These are phyloP conservation scores for Arctostaphylos glauca DNA, from an alignment of 148 eudicot genomes.

Conservation along the genomic window DNA sequence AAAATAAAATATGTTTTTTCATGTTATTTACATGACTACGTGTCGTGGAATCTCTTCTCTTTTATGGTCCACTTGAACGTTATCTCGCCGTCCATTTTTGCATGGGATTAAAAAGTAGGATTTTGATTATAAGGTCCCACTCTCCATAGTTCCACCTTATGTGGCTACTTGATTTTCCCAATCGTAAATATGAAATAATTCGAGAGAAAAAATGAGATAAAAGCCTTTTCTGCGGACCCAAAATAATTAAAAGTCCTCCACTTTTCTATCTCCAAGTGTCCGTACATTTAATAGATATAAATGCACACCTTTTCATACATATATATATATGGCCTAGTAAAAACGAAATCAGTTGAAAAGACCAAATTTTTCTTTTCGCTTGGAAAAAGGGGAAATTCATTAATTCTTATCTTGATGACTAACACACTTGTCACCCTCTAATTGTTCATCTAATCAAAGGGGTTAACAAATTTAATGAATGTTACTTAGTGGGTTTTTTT, in stretches of 20 bases:
- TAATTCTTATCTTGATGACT: too few relatives aligned
- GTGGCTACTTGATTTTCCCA: constrained; percentile 13
- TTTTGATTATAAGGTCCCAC: constrained; percentile 12
- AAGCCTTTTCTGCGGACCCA: not conserved
- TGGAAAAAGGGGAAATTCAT: too few relatives aligned
- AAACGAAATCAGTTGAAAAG: not conserved
- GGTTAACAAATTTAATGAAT: too few relatives aligned
- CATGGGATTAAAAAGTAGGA: not conserved
- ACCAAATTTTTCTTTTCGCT: too few relatives aligned
- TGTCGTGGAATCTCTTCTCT: not conserved
- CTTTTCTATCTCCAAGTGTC: not conserved
- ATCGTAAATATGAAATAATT: not conserved
- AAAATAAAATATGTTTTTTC: not conserved
- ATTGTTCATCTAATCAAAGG: too few relatives aligned
- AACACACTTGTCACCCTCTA: too few relatives aligned
- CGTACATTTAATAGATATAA: not conserved
- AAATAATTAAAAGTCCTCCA: not conserved
- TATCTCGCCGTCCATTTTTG: constrained; percentile 4
- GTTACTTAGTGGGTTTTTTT: too few relatives aligned
- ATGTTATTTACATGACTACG: constrained; percentile 6
- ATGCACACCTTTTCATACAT: not conserved
- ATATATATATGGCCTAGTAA: not conserved
- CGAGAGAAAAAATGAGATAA: not conserved
- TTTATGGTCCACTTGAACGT: constrained; percentile 11
- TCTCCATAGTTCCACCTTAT: not conserved